Conservation (phyloP, 2,329 filamentous ascomycete genomes). For the Cylindrodendrum hubeiense region DNA sequence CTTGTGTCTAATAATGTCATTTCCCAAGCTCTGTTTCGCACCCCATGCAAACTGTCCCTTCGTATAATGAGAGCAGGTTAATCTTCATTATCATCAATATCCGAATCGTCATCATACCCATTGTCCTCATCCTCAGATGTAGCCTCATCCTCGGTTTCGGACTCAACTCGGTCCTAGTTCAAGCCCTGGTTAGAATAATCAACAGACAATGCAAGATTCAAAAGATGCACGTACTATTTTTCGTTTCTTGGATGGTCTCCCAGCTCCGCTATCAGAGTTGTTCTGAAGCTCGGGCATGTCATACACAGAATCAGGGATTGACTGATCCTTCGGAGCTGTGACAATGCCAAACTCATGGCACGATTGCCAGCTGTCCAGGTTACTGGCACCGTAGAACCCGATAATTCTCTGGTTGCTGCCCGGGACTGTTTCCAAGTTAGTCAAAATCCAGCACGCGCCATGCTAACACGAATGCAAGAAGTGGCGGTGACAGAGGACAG, state of each 20-base stretch:
- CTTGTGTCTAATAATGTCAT: too few relatives aligned
- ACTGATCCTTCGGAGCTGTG: slow-evolving; percentile 54
- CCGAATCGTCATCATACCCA: not conserved
- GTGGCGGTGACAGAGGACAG: too few relatives aligned
- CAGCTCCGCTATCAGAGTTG: not conserved
- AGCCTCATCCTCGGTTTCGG: not conserved
- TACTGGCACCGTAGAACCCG: slow-evolving; percentile 59
- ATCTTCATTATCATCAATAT: not conserved
- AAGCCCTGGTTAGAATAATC: not conserved
- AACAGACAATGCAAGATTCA: not conserved
- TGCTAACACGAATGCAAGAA: too few relatives aligned
- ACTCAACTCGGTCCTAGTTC: not conserved
- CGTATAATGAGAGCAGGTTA: not conserved
- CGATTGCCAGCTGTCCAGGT: slow-evolving; percentile 26
- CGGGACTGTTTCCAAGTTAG: slow-evolving; percentile 44
- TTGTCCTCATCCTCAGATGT: not conserved
- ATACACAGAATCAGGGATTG: slow-evolving; percentile 55
- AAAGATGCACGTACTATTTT: not conserved
- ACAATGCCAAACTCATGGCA: slow-evolving; percentile 61
- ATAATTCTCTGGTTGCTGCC: slow-evolving; percentile 54
- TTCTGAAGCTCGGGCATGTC: slow-evolving; percentile 58
- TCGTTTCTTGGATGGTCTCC: not conserved
- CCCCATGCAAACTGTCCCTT: not conserved
- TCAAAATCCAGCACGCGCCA: not conserved
- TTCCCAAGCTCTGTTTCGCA: not conserved